Evolutionary conservation across 371 early-diverging fungal species (phyloP).

Genomic region (Zancudomyces culisetae): DNA sequence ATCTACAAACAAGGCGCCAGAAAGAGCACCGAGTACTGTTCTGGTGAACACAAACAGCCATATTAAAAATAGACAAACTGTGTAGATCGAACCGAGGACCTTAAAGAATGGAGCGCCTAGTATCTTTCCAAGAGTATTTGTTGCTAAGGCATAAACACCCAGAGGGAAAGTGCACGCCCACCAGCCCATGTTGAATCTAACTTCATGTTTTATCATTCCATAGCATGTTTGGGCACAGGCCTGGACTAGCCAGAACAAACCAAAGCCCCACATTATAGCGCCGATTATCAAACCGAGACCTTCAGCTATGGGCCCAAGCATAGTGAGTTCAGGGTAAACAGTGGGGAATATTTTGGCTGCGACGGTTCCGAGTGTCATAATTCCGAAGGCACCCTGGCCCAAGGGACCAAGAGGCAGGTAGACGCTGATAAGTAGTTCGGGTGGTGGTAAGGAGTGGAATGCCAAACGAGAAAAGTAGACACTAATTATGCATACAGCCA

Average conservation of each 20-base stretch:
- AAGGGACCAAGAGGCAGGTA: slow-evolving; percentile 30
- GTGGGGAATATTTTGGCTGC: slow-evolving; percentile 15
- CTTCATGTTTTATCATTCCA: slow-evolving; percentile 10
- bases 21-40: background rate
- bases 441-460: slow-evolving; percentile 25
- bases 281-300: slow-evolving; percentile 12
- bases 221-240: slow-evolving; percentile 16
- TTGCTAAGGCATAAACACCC: slow-evolving; percentile 21
- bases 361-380: slow-evolving; percentile 24
- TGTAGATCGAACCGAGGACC: slow-evolving; percentile 1
- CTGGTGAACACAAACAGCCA: background rate
- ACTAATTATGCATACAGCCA: slow-evolving; percentile 22
- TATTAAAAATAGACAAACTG: background rate
- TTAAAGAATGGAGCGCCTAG: background rate
- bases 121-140: slow-evolving; percentile 4
- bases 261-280: slow-evolving; percentile 28
- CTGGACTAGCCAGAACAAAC: slow-evolving; percentile 24
- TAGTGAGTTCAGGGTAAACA: slow-evolving; percentile 8
- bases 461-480: slow-evolving; percentile 26
- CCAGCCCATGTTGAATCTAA: slow-evolving; percentile 34
- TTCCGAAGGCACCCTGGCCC: slow-evolving; percentile 28
- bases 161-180: slow-evolving; percentile 32
- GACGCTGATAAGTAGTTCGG: slow-evolving; percentile 25
- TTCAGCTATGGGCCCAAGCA: slow-evolving; percentile 14
- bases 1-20: background rate